Evolutionary conservation across 2,329 filamentous ascomycete genomes (phyloP).

Genomic region (Fusarium sp.): DNA sequence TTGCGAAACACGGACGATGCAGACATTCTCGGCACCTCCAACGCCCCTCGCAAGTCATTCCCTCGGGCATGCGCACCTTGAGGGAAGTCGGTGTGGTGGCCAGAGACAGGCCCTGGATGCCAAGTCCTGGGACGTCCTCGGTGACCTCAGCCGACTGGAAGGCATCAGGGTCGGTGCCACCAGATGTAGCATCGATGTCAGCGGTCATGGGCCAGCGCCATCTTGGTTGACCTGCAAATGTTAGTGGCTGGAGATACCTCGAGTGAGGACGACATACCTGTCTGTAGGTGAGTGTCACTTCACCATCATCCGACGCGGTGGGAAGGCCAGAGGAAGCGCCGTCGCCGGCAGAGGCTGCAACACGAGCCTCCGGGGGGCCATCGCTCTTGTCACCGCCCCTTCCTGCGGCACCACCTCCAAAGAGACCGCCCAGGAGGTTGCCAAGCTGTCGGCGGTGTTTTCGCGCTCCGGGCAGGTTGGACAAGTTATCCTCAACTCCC

Average conservation of each 20-base stretch:
- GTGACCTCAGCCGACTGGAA: conserved; percentile 71
- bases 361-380: conserved; percentile 51
- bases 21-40: conserved; percentile 71
- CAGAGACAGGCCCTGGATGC: conserved; percentile 66
- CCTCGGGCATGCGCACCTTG: conserved; percentile 73
- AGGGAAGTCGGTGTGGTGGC: conserved; percentile 74
- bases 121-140: conserved; percentile 71
- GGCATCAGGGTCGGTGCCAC: conserved; percentile 68
- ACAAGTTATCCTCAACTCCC: conserved; percentile 60
- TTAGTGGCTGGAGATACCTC: conserved; percentile 8
- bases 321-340: conserved; percentile 69
- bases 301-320: conserved; percentile 70
- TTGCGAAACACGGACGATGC: conserved; percentile 74
- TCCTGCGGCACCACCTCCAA: conserved; percentile 31
- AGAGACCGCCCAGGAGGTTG: conserved; percentile 37
- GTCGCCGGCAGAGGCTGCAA: conserved; percentile 65
- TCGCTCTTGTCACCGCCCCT: conserved; percentile 54
- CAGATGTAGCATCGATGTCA: conserved; percentile 71
- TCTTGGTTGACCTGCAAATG: conserved; percentile 74
- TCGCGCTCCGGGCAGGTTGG: conserved; percentile 33
- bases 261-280: conserved; percentile 45
- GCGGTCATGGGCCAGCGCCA: conserved; percentile 73
- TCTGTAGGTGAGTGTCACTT: conserved; percentile 73
- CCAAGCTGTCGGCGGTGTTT: conserved; percentile 46
- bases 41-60: conserved; percentile 75